Percentiles rank a stretch among this genome's conserved stretches.
phyloP scores from a whole-genome alignment of 1,139 yeast species.

The Yamadazyma friedrichii region DNA sequence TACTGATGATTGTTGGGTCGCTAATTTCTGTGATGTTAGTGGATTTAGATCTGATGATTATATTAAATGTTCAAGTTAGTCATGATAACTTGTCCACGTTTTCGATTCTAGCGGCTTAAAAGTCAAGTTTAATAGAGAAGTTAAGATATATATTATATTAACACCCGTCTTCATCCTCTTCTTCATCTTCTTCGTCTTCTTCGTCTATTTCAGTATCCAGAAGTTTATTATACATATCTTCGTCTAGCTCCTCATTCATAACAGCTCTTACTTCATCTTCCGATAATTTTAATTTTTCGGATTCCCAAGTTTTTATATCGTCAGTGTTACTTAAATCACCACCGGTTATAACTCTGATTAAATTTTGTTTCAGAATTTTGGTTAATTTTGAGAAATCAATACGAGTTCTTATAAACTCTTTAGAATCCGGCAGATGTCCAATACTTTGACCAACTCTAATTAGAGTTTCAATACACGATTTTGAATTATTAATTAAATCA shows the following conservation, averaged over 20 bases:
- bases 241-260: constrained; percentile 10
- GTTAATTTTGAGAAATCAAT: constrained; percentile 48
- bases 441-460: constrained; percentile 89
- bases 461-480: constrained; percentile 72
- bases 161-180: constrained; percentile 15
- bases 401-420: constrained; percentile 51
- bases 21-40: constrained; percentile 43
- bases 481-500: constrained; percentile 70
- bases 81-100: no score
- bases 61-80: constrained; percentile 9
- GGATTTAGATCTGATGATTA: constrained; percentile 13
- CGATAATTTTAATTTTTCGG: constrained; percentile 23
- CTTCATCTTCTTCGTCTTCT: constrained; percentile 11
- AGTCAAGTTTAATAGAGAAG: neutral
- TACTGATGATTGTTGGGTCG: constrained; percentile 34
- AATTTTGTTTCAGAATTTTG: constrained; percentile 47
- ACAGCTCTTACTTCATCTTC: constrained; percentile 18
- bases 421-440: constrained; percentile 62
- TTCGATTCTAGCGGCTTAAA: neutral
- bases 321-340: constrained; percentile 36
- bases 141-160: constrained; percentile 3
- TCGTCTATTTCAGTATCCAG: constrained; percentile 4
- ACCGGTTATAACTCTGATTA: constrained; percentile 64
- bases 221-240: constrained; percentile 6
- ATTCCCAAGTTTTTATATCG: constrained; percentile 41